Evolutionary conservation across 164 flowering plant species (phyloP).

Genomic region (Buxus sempervirens): DNA sequence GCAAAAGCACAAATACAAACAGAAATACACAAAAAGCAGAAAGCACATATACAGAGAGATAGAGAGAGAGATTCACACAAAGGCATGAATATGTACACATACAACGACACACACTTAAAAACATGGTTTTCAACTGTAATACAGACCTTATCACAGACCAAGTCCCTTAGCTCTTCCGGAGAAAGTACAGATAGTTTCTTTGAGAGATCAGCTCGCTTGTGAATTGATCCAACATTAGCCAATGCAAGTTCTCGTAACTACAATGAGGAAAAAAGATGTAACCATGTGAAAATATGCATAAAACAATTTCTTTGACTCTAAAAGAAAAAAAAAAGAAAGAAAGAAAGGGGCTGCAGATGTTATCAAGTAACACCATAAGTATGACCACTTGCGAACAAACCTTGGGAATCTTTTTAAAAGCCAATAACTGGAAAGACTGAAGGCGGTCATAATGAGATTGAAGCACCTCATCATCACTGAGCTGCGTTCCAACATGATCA

Average conservation of each 20-base stretch:
- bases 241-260: constrained; percentile 86
- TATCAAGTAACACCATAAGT: not conserved
- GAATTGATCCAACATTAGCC: constrained; percentile 79
- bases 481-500: constrained; percentile 81
- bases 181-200: constrained; percentile 80
- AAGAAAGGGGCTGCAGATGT: not conserved
- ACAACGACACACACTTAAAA: not conserved
- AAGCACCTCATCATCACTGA: constrained; percentile 88
- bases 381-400: constrained; percentile 29
- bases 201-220: constrained; percentile 80
- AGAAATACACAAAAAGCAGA: too few relatives aligned
- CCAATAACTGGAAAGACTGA: constrained; percentile 85
- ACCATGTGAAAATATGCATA: not conserved
- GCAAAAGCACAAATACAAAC: too few relatives aligned
- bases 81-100: not conserved
- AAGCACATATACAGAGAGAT: too few relatives aligned
- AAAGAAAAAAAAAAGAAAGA: not conserved
- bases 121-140: not conserved
- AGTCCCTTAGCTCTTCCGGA: constrained; percentile 63
- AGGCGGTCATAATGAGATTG: constrained; percentile 79
- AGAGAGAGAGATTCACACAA: not conserved
- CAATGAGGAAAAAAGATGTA: constrained; percentile 2
- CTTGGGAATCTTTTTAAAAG: constrained; percentile 91
- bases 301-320: not conserved
- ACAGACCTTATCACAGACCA: constrained; percentile 83